phyloP scores from a whole-genome alignment of 495 filamentous ascomycete species.

The Neurospora pannonica region DNA sequence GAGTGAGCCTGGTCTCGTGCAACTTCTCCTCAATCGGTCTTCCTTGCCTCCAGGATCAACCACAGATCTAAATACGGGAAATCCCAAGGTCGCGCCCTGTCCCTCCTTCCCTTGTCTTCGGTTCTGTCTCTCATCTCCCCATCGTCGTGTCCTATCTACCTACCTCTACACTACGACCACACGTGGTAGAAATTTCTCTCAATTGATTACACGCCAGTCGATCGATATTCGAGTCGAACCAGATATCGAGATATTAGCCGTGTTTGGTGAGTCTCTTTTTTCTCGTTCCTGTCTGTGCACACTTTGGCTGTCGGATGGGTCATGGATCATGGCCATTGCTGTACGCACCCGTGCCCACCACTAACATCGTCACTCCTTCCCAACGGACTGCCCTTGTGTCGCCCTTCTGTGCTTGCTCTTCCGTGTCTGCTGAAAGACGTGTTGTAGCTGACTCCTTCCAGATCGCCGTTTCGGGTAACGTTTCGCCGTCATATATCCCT shows the following conservation, averaged over 20 bases:
- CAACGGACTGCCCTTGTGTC: neutral
- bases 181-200: neutral
- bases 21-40: neutral
- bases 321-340: neutral
- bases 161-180: neutral
- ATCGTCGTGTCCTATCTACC: neutral
- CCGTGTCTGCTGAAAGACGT: neutral
- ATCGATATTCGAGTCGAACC: neutral
- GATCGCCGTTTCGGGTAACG: neutral
- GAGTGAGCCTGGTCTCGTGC: neutral
- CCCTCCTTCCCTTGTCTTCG: neutral
- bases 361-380: constrained; percentile 8
- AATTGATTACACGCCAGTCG: neutral
- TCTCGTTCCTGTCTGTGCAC: neutral
- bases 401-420: neutral
- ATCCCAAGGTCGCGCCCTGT: neutral
- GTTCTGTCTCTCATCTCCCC: neutral
- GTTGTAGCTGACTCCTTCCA: constrained; percentile 11
- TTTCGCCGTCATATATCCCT: neutral
- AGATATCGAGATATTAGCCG: neutral
- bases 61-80: neutral
- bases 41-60: neutral
- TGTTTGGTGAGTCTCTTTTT: constrained; percentile 5
- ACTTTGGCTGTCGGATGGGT: neutral
- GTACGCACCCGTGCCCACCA: constrained; percentile 1